phyloP scores from a whole-genome alignment of 2,329 filamentous ascomycete genomes.

The Diplodia intermedia region DNA sequence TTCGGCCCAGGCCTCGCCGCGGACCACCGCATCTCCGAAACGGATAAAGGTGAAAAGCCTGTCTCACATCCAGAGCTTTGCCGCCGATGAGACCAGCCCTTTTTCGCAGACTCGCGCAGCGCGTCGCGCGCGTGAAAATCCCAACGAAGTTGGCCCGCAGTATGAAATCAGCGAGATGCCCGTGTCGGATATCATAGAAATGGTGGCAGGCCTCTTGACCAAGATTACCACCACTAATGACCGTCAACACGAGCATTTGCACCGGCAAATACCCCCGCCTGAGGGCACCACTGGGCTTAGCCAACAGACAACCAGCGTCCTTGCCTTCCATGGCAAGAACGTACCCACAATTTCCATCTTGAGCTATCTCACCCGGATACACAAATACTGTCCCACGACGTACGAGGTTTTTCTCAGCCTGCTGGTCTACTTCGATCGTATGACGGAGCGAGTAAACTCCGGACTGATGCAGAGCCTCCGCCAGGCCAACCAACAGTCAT shows the following conservation, averaged over 20 bases:
- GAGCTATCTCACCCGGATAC: constrained; percentile 93
- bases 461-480: constrained; percentile 71
- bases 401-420: constrained; percentile 97
- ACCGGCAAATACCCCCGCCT: constrained; percentile 71
- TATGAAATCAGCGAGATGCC: constrained; percentile 99
- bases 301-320: constrained; percentile 73
- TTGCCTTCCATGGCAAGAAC: constrained; percentile 98
- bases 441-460: constrained; percentile 95
- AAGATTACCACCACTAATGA: constrained; percentile 99
- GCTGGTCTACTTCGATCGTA: constrained; percentile 96
- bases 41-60: constrained; percentile 85
- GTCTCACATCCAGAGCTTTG: constrained; percentile 88
- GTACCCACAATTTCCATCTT: constrained; percentile 96
- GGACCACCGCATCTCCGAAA: constrained; percentile 50
- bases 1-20: constrained; percentile 42
- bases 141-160: constrained; percentile 62
- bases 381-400: constrained; percentile 98
- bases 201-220: constrained; percentile 94
- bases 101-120: constrained; percentile 57
- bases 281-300: constrained; percentile 66
- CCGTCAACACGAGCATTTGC: constrained; percentile 86
- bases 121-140: constrained; percentile 52
- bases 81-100: constrained; percentile 73
- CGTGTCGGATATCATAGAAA: constrained; percentile 95
- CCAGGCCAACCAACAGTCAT: constrained; percentile 58